Conservation (phyloP, 2,329 filamentous ascomycete genomes). For the Leptographium procerum region DNA sequence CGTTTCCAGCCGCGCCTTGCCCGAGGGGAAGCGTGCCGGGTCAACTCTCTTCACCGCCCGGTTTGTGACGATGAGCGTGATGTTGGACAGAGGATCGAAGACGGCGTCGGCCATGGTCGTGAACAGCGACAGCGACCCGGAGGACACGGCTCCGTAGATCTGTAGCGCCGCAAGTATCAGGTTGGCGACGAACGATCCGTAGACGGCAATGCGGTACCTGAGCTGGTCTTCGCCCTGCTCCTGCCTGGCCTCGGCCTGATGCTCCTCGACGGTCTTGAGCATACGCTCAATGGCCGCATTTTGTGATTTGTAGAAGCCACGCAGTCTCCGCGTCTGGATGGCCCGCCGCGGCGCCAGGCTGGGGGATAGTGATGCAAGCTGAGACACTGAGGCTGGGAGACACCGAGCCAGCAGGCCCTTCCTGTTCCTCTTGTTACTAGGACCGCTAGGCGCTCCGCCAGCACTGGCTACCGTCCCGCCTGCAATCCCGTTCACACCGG, state of each 20-base stretch:
- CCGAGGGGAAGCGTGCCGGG: slow-evolving; percentile 73
- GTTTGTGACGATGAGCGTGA: slow-evolving; percentile 76
- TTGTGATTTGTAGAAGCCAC: slow-evolving; percentile 78
- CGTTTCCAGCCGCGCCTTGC: slow-evolving; percentile 88
- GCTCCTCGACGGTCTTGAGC: slow-evolving; percentile 87
- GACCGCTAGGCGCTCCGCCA: neutral
- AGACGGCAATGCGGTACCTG: slow-evolving; percentile 56
- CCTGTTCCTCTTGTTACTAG: neutral
- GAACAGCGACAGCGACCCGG: slow-evolving; percentile 87
- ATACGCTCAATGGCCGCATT: slow-evolving; percentile 90
- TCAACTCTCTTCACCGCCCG: slow-evolving; percentile 84
- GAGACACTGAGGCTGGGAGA: slow-evolving; percentile 21
- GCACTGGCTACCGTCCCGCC: neutral
- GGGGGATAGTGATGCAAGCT: slow-evolving; percentile 14
- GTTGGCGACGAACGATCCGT: slow-evolving; percentile 67
- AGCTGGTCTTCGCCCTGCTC: slow-evolving; percentile 72
- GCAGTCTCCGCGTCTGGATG: slow-evolving; percentile 33
- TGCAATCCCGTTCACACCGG: neutral
- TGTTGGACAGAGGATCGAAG: slow-evolving; percentile 83
- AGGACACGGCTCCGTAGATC: slow-evolving; percentile 77
- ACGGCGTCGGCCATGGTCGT: slow-evolving; percentile 95
- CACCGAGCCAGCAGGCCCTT: slow-evolving; percentile 15
- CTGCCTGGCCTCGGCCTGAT: slow-evolving; percentile 69
- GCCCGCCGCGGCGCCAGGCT: slow-evolving; percentile 23
- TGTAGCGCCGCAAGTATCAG: slow-evolving; percentile 68